Conservation (phyloP, 805 yeast genomes). For the Starmera dryadoides region DNA sequence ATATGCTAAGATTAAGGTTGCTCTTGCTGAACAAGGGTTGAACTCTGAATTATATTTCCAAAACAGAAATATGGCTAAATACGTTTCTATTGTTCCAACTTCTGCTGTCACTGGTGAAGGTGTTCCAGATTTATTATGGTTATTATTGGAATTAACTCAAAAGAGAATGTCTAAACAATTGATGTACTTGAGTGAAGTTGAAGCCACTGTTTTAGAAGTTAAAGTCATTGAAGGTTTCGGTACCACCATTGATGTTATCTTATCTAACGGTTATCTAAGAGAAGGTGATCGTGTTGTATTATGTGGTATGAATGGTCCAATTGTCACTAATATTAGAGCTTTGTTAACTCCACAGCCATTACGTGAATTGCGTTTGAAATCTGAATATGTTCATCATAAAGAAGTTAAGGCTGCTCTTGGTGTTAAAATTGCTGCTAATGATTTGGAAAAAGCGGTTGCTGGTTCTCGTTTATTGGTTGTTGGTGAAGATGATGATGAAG, state of each 20-base stretch:
- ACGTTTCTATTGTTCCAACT: slow-evolving; percentile 95
- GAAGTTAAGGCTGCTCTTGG: slow-evolving; percentile 99
- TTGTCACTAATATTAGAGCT: slow-evolving; percentile 93
- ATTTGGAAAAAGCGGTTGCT: slow-evolving; percentile 96
- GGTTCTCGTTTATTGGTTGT: slow-evolving; percentile 95
- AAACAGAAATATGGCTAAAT: slow-evolving; percentile 88
- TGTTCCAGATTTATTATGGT: slow-evolving; percentile 97
- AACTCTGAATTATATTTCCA: slow-evolving; percentile 95
- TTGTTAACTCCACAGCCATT: slow-evolving; percentile 95
- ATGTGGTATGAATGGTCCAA: slow-evolving; percentile 98
- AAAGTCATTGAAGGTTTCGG: slow-evolving; percentile 98
- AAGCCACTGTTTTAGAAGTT: slow-evolving; percentile 95
- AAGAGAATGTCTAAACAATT: slow-evolving; percentile 98
- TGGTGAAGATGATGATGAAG: slow-evolving; percentile 97
- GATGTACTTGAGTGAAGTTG: slow-evolving; percentile 89
- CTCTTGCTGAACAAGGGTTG: slow-evolving; percentile 95
- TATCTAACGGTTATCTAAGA: slow-evolving; percentile 90
- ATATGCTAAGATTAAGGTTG: slow-evolving; percentile 75
- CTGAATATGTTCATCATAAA: slow-evolving; percentile 94
- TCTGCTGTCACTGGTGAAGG: slow-evolving; percentile 99
- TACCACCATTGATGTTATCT: slow-evolving; percentile 94
- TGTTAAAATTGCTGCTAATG: slow-evolving; percentile 97
- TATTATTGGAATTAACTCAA: slow-evolving; percentile 90
- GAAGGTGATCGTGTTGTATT: slow-evolving; percentile 95
- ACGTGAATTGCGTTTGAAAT: slow-evolving; percentile 90